Conservation (phyloP, 116 monocot genomes). For the Phalaenopsis hybrid region DNA sequence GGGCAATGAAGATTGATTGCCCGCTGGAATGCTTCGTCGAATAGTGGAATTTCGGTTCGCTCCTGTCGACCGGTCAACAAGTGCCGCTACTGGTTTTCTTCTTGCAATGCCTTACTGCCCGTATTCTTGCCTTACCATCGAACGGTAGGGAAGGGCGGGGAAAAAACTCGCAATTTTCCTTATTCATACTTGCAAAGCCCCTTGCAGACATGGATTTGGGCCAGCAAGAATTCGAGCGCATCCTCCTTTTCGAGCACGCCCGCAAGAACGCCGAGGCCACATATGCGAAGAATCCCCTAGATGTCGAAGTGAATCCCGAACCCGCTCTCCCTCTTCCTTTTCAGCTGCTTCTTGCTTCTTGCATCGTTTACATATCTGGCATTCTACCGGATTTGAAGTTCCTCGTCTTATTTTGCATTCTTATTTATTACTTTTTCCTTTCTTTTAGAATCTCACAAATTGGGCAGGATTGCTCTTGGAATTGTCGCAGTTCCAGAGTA, state of each 20-base stretch:
- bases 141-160: too few relatives aligned
- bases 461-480: slow-evolving; percentile 42
- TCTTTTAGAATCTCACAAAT: slow-evolving; percentile 31
- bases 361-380: not conserved
- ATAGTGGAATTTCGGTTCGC: too few relatives aligned
- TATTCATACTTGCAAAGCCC: not conserved
- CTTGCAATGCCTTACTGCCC: too few relatives aligned
- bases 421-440: not conserved
- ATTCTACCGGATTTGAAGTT: not conserved
- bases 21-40: too few relatives aligned
- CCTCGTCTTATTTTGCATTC: not conserved
- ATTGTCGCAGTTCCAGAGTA: slow-evolving; percentile 27
- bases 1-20: too few relatives aligned
- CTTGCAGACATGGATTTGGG: slow-evolving; percentile 32
- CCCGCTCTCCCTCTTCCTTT: not conserved
- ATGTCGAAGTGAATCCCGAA: slow-evolving; percentile 33
- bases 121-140: too few relatives aligned
- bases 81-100: too few relatives aligned
- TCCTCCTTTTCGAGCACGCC: slow-evolving; percentile 50
- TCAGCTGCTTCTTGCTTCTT: not conserved
- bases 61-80: too few relatives aligned
- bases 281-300: slow-evolving; percentile 45
- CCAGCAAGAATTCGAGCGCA: slow-evolving; percentile 32
- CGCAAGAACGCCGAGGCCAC: slow-evolving; percentile 36
- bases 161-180: not conserved